Base-by-base conservation (phyloP, 768 basidiomycete species). In the Basidioascus undulatus region DNA sequence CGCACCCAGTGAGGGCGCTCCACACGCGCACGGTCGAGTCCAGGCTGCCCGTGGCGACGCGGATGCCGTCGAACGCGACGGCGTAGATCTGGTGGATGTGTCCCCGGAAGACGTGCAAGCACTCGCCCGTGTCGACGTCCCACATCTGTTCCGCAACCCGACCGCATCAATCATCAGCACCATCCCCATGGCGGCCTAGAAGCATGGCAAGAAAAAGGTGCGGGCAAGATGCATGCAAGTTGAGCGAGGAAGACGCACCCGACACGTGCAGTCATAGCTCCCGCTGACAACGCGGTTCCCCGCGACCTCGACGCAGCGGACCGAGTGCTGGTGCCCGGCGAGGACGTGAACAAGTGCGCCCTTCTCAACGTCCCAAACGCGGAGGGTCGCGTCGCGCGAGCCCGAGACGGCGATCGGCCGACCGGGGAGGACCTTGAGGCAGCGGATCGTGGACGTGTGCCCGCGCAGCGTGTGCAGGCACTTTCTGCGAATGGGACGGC, bases 1-100 rank as follows among this genome's bases (percentile, higher is more conserved):
- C 73, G 48, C 53, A 86, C 83, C 87, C 87, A 31, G 76, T 74
- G 9, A 66, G 61, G 0, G 80, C 76, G 47, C 77, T 72, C 89
- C 89, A 96, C 0, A 94, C 69, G 4, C 86, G 65, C 4, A 92
- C 79, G 1, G 77, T 82, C n/a, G 82, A 86, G 51, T 94, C 87
- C 47, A 89, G 60, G n/a, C 76, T 76, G 5, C 84, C 87, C 6
- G 80, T 80, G 1, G 74, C 80, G 37, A 87, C 68, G 11, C 71
- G 63, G 15, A 71, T 59, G 0, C 87, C 86, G 50, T 89, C 82
- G 48, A 84, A 87, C 9, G 82, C 81, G 31, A 92, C 78, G 0
- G 75, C 71, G 53, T 94, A 94, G 9, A 92, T 76, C 59, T 84
- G 79, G 51, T 79, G 76, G 40, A 71, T 70, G 55, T 94, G 87